These are phyloP conservation scores for Pichia pseudocactophila DNA, from an alignment of 805 yeast species.

Conservation along the genomic window DNA sequence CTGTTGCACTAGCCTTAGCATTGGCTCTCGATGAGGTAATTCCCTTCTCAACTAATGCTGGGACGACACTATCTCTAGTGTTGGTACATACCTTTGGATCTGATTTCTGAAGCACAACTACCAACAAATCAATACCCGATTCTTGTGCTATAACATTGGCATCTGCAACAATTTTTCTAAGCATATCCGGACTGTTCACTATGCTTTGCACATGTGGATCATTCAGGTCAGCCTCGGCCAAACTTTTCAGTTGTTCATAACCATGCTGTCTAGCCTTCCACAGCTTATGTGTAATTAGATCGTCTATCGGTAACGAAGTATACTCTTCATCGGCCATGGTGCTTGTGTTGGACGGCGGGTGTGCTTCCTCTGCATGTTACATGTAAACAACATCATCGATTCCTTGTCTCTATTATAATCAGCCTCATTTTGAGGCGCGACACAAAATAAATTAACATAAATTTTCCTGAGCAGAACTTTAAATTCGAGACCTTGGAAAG, in stretches of 20 bases:
- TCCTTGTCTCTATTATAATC: too few relatives aligned
- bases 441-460: too few relatives aligned
- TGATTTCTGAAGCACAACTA: conserved; percentile 47
- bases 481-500: too few relatives aligned
- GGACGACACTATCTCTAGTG: conserved; percentile 35
- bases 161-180: conserved; percentile 59
- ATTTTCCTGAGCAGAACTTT: too few relatives aligned
- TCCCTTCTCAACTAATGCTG: conserved; percentile 71
- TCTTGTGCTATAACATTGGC: conserved; percentile 90
- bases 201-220: conserved; percentile 19
- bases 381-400: background rate
- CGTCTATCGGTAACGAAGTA: background rate
- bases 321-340: conserved; percentile 4
- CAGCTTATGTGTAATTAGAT: conserved; percentile 4
- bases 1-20: conserved; percentile 58
- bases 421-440: too few relatives aligned
- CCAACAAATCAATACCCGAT: conserved; percentile 53
- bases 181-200: conserved; percentile 42
- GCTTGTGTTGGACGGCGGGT: background rate
- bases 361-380: background rate
- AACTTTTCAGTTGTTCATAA: conserved; percentile 1
- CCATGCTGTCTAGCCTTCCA: conserved; percentile 9
- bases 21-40: conserved; percentile 65
- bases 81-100: conserved; percentile 35
- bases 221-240: background rate